These are phyloP conservation scores for Austroboletus rostrupii DNA, from an alignment of 1,284 basidiomycete species.

Conservation along the genomic window DNA sequence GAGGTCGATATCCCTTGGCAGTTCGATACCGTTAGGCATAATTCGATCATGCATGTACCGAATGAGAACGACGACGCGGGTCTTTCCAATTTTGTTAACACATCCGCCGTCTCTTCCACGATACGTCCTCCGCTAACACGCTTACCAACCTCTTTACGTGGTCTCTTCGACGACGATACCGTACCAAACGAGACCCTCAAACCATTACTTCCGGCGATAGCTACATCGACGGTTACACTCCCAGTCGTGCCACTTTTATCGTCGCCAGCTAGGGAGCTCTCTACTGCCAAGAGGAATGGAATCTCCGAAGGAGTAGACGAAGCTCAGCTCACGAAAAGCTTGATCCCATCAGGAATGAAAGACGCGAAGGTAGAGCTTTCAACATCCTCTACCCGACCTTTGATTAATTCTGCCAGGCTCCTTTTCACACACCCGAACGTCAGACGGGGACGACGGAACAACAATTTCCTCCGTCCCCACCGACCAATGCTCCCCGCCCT, in stretches of 20 bases:
- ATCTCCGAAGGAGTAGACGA: conserved; percentile 33
- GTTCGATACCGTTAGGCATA: conserved; percentile 68
- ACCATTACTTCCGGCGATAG: conserved; percentile 28
- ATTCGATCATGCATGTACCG: conserved; percentile 25
- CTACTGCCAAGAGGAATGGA: conserved; percentile 15
- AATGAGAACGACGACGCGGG: conserved; percentile 18
- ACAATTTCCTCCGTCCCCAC: conserved; percentile 75
- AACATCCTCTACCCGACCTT: conserved; percentile 1
- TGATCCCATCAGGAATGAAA: conserved; percentile 57
- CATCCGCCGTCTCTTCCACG: conserved; percentile 38
- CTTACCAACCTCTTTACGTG: conserved; percentile 67
- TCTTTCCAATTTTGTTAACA: conserved; percentile 27
- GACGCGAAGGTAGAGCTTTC: conserved; percentile 59
- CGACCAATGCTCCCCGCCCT: conserved; percentile 45
- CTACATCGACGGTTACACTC: conserved; percentile 29
- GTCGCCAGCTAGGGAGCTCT: conserved; percentile 25
- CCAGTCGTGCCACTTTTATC: conserved; percentile 27
- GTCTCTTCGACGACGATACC: conserved; percentile 59
- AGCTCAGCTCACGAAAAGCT: conserved; percentile 26
- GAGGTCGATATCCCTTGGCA: conserved; percentile 65
- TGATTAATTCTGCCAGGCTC: conserved; percentile 43
- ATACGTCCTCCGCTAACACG: conserved; percentile 44
- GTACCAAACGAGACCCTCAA: conserved; percentile 41
- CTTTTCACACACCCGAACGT: conserved; percentile 63
- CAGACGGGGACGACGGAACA: conserved; percentile 67